These are phyloP conservation scores for Cyclotella choctawhatcheeana DNA, from an alignment of 108 stramenopile species.

Conservation along the genomic window DNA sequence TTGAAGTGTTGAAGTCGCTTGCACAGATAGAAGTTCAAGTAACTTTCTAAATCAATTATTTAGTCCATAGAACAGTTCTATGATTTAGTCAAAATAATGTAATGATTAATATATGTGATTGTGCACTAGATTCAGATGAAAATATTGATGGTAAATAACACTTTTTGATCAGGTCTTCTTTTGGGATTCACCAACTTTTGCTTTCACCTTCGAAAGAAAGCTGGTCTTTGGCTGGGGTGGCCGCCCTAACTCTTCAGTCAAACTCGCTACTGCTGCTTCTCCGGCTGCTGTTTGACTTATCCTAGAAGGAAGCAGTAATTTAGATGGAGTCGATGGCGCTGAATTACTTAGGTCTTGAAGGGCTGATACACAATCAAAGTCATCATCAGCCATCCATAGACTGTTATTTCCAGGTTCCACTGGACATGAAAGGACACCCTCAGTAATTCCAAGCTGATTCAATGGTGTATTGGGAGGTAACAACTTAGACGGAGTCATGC, in stretches of 20 bases:
- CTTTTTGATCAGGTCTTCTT: constrained; percentile 8
- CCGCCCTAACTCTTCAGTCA: background rate
- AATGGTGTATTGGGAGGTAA: constrained; percentile 35
- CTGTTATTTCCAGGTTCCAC: constrained; percentile 48
- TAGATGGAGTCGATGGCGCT: constrained; percentile 38
- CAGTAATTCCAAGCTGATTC: constrained; percentile 30
- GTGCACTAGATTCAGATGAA: too few relatives aligned
- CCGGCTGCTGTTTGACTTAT: background rate
- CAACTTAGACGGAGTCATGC: constrained; percentile 11
- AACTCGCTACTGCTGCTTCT: background rate
- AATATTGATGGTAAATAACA: too few relatives aligned
- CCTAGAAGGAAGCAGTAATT: constrained; percentile 17
- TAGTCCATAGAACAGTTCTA: too few relatives aligned
- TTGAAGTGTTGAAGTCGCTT: too few relatives aligned
- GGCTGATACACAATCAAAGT: constrained; percentile 43
- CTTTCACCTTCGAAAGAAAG: constrained; percentile 29
- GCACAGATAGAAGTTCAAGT: too few relatives aligned
- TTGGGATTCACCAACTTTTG: constrained; percentile 17
- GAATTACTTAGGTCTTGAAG: constrained; percentile 52
- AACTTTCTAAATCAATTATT: too few relatives aligned
- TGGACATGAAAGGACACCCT: constrained; percentile 33
- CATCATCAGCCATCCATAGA: constrained; percentile 41
- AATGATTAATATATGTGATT: too few relatives aligned
- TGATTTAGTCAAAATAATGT: too few relatives aligned
- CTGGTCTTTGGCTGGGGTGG: constrained; percentile 13